Base-by-base conservation (phyloP, 805 yeast species). In the Ogataea henricii region DNA sequence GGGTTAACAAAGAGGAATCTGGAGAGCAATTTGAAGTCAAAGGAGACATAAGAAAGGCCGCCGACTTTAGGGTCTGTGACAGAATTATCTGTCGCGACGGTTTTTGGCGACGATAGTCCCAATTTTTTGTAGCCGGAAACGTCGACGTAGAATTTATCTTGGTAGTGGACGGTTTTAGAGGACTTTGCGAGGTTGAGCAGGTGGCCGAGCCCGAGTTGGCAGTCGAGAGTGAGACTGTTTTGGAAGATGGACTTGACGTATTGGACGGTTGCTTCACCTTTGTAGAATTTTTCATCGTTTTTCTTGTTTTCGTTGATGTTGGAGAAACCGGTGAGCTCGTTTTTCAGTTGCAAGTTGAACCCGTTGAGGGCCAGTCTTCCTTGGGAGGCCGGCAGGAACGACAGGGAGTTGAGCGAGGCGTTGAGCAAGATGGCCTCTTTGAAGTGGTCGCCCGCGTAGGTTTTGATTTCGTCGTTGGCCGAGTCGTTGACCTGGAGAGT, bases 131-230 rank as follows among this genome's bases (percentile, higher is more conserved):
- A 48, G 2, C 66, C 67, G 13, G 63, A 49, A 18, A 63, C 53
- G 14, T 49, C 96, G 38, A 87, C 72, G 59, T 83, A 88, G 63
- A 91, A 92, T 54, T 87, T 77, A 65, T 92, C 99, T 61, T 84
- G 77, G 25, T 84, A 60, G 58, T 87, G 91, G 1, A 87, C 67
- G 5, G 65, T 58, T 14, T 49, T 49, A 6, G 55, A 46, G 18
- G 46, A 51, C 45, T 55, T 49, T 4, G 62, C 49, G 16, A 76
- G 60, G 46, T 78, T 70, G 48, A 71, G 67, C 23, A 88, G 69
- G 46, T 73, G 71, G 4, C 96, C 96, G 33, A 78, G 69, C 38
- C 76, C 76, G 4, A 74, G 58, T 1, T 79, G 68, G 1, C 78
- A 53, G 41, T 77, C 78, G 25, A 83, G 52, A 3, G 88, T 81